phyloP scores from a whole-genome alignment of 108 stramenopile species.

The Skeletonema costatum region DNA sequence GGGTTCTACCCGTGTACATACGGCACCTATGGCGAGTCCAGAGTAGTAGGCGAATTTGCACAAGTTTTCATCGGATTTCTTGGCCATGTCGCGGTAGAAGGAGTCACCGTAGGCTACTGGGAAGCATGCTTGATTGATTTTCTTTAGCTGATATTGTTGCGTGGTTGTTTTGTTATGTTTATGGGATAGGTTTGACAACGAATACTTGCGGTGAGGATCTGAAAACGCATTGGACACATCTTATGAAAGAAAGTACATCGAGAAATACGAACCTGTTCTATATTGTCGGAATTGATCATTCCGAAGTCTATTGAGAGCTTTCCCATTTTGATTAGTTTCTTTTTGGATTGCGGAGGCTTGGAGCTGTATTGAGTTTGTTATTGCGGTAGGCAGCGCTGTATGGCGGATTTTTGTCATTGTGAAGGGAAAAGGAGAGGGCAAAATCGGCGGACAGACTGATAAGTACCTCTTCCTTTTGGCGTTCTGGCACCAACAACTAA shows the following conservation, averaged over 20 bases:
- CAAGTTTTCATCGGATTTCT: conserved; percentile 56
- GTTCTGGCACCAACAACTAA: not conserved
- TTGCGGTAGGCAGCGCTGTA: no score
- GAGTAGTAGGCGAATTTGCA: conserved; percentile 88
- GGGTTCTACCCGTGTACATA: conserved; percentile 78
- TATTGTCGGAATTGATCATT: conserved; percentile 72
- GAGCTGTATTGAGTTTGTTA: not conserved
- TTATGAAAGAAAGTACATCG: not conserved
- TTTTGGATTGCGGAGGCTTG: not conserved
- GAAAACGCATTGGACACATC: not conserved
- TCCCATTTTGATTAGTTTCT: conserved; percentile 11
- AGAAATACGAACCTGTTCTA: conserved; percentile 66
- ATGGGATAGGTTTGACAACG: not conserved
- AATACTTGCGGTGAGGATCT: not conserved
- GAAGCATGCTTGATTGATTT: conserved; percentile 83
- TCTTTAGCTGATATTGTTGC: conserved; percentile 77
- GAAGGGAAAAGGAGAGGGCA: no score
- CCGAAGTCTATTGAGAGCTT: conserved; percentile 67
- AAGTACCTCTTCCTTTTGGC: no score
- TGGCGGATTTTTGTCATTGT: no score
- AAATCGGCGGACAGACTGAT: no score
- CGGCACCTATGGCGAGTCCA: conserved; percentile 88
- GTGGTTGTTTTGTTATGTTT: conserved; percentile 8
- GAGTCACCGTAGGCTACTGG: conserved; percentile 90
- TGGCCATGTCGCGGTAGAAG: conserved; percentile 87